Evolutionary conservation across 495 filamentous ascomycete genomes (phyloP).

Genomic region (Tuber umbilicatum): DNA sequence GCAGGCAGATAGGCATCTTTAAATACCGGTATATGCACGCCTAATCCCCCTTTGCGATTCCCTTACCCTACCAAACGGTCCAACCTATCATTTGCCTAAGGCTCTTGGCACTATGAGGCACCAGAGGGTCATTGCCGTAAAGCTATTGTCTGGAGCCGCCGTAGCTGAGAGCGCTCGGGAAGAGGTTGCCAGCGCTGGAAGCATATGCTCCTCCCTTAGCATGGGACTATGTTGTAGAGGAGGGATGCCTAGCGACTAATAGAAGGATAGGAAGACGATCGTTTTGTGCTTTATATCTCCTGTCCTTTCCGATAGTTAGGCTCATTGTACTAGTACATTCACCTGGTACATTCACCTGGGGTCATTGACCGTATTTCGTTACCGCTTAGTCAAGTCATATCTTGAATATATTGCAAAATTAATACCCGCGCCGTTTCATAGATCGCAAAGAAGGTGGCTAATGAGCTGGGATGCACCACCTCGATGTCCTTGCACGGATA

Average conservation of each 20-base stretch:
- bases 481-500: no score
- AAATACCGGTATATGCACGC: not conserved
- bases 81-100: not conserved
- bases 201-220: not conserved
- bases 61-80: not conserved
- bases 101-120: not conserved
- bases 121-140: not conserved
- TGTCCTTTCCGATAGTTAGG: not conserved
- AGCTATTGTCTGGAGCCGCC: not conserved
- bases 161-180: not conserved
- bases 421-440: no score
- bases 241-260: not conserved
- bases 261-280: not conserved
- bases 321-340: no score
- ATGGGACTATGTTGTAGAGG: not conserved
- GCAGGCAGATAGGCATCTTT: no score
- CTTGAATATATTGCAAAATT: no score
- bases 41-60: not conserved
- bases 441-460: no score
- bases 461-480: no score
- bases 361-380: not conserved
- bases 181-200: not conserved
- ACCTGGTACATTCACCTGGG: no score
- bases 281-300: not conserved
- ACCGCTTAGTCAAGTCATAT: not conserved